These are phyloP conservation scores for Triglochin maritima DNA, from an alignment of 106 monocot genomes.

Conservation along the genomic window DNA sequence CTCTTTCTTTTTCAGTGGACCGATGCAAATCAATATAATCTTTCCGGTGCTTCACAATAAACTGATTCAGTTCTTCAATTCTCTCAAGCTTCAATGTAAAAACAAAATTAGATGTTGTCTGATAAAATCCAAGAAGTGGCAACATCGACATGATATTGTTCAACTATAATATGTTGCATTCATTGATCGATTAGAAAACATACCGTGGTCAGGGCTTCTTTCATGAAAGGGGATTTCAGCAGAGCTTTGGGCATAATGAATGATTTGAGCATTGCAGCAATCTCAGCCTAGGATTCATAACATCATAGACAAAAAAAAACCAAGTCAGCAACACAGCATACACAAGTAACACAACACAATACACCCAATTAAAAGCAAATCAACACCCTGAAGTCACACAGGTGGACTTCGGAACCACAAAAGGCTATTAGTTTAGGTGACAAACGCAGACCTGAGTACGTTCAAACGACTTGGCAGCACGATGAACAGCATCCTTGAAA, in stretches of 20 bases:
- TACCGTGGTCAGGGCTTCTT: conserved; percentile 85
- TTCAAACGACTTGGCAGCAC: conserved; percentile 45
- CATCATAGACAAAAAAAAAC: neutral
- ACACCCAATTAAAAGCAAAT: neutral
- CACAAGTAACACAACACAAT: neutral
- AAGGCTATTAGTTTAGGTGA: neutral
- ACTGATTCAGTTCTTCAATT: conserved; percentile 64
- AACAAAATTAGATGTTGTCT: neutral
- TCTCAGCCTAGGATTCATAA: conserved; percentile 42
- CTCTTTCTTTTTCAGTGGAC: conserved; percentile 79
- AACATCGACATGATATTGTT: neutral
- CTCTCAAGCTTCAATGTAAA: conserved; percentile 55
- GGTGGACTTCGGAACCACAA: neutral
- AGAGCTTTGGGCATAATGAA: conserved; percentile 75
- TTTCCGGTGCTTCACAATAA: conserved; percentile 79
- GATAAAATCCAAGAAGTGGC: neutral
- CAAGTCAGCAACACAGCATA: neutral
- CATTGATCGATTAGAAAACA: neutral
- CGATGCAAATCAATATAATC: conserved; percentile 90
- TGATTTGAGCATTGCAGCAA: conserved; percentile 57
- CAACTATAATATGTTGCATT: neutral
- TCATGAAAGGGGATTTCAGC: conserved; percentile 53
- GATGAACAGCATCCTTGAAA: conserved; percentile 65
- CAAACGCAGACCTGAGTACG: conserved; percentile 52
- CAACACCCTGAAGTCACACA: neutral